These are phyloP conservation scores for Gloeophyllum trabeum DNA, from an alignment of 768 basidiomycete genomes.

Conservation along the genomic window DNA sequence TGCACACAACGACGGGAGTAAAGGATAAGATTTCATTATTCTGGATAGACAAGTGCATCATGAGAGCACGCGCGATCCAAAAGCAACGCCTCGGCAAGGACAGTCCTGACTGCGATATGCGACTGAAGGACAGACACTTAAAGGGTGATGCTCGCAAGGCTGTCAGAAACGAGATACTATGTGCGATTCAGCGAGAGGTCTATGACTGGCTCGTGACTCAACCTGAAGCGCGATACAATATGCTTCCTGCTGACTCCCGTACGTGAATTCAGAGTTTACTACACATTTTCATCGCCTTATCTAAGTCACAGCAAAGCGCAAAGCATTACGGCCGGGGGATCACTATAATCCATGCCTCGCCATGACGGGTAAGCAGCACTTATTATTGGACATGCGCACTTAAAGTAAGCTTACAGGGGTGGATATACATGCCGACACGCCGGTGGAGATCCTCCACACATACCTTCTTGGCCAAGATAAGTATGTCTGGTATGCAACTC, in stretches of 20 bases:
- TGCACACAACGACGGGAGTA: slow-evolving; percentile 15
- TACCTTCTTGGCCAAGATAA: slow-evolving; percentile 14
- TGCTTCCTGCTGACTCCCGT: background rate
- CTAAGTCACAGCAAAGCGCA: background rate
- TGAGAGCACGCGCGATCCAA: background rate
- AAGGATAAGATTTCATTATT: slow-evolving; percentile 18
- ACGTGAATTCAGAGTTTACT: no score
- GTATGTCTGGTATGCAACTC: slow-evolving; percentile 20
- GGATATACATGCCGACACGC: no score
- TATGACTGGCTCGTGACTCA: background rate
- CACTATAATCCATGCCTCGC: background rate
- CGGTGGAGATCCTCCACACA: slow-evolving; percentile 12
- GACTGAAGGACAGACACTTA: background rate
- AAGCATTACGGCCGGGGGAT: background rate
- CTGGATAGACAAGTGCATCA: no score
- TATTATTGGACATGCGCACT: no score
- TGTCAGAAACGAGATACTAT: background rate
- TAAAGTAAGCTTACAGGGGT: no score
- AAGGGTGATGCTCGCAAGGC: background rate
- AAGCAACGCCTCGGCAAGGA: slow-evolving; percentile 4
- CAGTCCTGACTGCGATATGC: background rate
- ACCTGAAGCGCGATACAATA: background rate
- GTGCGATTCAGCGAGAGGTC: background rate
- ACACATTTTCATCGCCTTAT: background rate
- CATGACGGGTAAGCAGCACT: no score